Evolutionary conservation across 352 stramenopile genomes (phyloP).

Genomic region (Thraustochytrium sp.): DNA sequence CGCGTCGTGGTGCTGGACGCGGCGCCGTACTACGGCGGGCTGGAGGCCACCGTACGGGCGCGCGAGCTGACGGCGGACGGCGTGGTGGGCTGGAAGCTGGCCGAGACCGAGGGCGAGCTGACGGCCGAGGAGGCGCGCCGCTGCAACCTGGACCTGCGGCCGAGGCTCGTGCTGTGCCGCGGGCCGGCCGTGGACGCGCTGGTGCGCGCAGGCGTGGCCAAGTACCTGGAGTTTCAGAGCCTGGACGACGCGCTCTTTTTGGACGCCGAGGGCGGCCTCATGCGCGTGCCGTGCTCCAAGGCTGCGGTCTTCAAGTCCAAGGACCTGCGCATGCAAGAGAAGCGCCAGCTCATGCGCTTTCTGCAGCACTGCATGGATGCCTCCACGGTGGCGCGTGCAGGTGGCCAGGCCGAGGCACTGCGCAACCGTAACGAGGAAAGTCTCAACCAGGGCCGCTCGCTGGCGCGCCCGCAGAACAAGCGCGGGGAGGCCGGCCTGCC

Average conservation of each 20-base stretch:
- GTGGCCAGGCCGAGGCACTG: constrained; percentile 62
- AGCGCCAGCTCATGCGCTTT: constrained; percentile 81
- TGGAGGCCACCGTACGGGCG: background rate
- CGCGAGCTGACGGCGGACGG: background rate
- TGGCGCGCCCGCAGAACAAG: constrained; percentile 78
- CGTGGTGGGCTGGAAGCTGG: background rate
- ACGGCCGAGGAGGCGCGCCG: background rate
- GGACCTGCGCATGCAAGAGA: constrained; percentile 71
- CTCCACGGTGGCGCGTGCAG: constrained; percentile 53
- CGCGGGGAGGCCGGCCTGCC: constrained; percentile 53
- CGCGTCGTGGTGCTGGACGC: background rate
- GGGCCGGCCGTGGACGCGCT: constrained; percentile 70
- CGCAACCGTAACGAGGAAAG: constrained; percentile 73
- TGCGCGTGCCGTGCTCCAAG: constrained; percentile 76
- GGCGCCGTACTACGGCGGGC: background rate
- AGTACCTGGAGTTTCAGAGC: constrained; percentile 77
- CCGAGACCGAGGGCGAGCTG: background rate
- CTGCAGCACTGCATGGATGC: constrained; percentile 78
- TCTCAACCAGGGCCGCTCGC: constrained; percentile 64
- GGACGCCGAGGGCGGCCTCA: constrained; percentile 56
- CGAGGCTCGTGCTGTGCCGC: constrained; percentile 68
- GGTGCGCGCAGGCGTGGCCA: constrained; percentile 69
- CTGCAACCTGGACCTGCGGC: constrained; percentile 42
- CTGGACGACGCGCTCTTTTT: constrained; percentile 72
- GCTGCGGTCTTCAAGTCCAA: constrained; percentile 78